A percentile compares a stretch with the other conserved stretches of the same genome.
Evolutionary conservation across 2,329 filamentous ascomycete species (phyloP).

Genomic region (Curvularia eragrostidis): DNA sequence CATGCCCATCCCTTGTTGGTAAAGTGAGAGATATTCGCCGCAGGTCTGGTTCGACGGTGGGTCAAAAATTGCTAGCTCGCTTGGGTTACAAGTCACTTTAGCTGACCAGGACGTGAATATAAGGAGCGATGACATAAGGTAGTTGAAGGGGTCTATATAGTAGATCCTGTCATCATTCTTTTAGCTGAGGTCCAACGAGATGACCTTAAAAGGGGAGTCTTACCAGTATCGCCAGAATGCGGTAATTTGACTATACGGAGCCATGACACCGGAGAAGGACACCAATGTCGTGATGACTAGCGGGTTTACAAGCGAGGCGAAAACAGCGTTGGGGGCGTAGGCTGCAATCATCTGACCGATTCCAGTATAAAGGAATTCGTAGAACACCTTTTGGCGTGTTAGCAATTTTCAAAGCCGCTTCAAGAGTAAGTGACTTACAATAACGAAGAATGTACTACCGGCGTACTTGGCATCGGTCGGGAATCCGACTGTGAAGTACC

Average conservation of each 20-base stretch:
- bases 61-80: too few species aligned
- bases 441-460: too few species aligned
- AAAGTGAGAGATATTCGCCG: too few species aligned
- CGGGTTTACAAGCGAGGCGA: conserved; percentile 59
- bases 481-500: conserved; percentile 63
- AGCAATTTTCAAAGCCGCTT: too few species aligned
- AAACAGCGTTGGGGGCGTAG: conserved; percentile 49
- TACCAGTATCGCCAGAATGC: conserved; percentile 67
- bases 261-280: conserved; percentile 61
- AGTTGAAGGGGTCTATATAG: too few species aligned
- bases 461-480: conserved; percentile 28
- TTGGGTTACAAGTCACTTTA: too few species aligned
- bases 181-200: too few species aligned
- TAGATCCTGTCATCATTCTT: too few species aligned
- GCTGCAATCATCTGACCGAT: conserved; percentile 64
- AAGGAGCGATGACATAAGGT: neutral
- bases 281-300: conserved; percentile 22
- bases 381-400: conserved; percentile 42
- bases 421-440: too few species aligned
- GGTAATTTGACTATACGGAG: conserved; percentile 65
- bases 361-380: conserved; percentile 47
- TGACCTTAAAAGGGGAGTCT: neutral
- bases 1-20: too few species aligned
- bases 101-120: too few species aligned
- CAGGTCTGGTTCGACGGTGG: too few species aligned